Evolutionary conservation across 306 rosid species (phyloP), one percentile per base, ranked within the genome.

Genomic region (Spatholobus suberectus): DNA sequence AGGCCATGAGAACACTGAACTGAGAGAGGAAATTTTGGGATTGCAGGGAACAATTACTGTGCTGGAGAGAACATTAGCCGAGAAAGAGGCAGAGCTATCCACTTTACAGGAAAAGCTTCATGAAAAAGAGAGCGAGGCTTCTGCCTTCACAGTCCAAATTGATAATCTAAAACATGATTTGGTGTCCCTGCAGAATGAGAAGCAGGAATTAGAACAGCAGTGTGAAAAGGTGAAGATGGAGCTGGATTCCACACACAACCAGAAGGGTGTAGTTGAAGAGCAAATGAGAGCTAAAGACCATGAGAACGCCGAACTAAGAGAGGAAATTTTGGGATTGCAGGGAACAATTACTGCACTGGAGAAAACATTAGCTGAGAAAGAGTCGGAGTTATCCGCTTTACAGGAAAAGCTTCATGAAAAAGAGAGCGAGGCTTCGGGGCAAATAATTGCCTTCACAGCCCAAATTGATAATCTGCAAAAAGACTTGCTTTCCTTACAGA

Each of bases 101-200:
- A 74, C 12, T 52, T 51, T 81, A 37, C 85, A 69, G 79, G 85
- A 63, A 14, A 77, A 76, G 63, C 80, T 76, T 70, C 26, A 23
- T 8, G 66, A 75, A 71, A 67, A 13, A 62, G 83, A 85, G 70
- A 73, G 71, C 24, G 86, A 70, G 61, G 70, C 82, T 38, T 80
- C 24, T 38, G 35, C 40, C 78, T 70, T 80, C 43, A 54, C 10
- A 37, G 47, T n/a, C 26, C 89, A 90, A 86, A 71, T 89, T 62
- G 82, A 85, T 73, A 76, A 85, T 81, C 87, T 88, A 73, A 81
- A 58, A 80, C 38, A 73, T 51, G 90, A 92, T 38, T 26, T 90
- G 69, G 87, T 57, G 52, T 90, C 90, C 69, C 57, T 91, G 86
- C 92, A 87, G 90, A 86, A 88, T 85, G 90, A 87, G 83, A 75